Percentiles rank a stretch among this genome's conserved stretches.
Conservation (phyloP, 495 filamentous ascomycete species). For the Trichoderma orchidacearum region DNA sequence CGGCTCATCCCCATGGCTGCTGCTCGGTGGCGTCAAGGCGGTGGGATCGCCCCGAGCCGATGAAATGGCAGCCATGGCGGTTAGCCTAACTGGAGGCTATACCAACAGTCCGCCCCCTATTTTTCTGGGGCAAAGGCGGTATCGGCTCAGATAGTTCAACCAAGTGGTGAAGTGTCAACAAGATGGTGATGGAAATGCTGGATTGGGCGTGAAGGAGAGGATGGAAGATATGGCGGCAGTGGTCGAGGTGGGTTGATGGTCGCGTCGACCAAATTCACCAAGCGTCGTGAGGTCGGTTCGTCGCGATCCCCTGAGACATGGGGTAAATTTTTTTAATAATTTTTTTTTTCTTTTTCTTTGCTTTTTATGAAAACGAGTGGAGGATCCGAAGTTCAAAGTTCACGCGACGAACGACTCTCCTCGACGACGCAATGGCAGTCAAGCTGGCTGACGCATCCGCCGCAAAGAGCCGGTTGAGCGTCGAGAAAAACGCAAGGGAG, state of each 20-base stretch:
- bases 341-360: not conserved
- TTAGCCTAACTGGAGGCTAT: not conserved
- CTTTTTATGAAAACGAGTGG: not conserved
- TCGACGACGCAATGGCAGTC: not conserved
- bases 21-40: slow-evolving; percentile 36
- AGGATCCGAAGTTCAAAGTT: not conserved
- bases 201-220: not conserved
- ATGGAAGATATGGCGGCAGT: not conserved
- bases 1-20: slow-evolving; percentile 29
- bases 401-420: not conserved
- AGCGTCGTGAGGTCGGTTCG: not conserved
- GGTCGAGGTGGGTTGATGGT: not conserved
- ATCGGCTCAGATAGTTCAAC: not conserved
- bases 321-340: not conserved
- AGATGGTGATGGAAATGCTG: not conserved
- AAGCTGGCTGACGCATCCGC: not conserved
- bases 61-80: slow-evolving; percentile 37
- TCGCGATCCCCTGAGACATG: slow-evolving; percentile 1
- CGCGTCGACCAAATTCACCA: not conserved
- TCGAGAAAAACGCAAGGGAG: not conserved
- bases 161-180: not conserved
- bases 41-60: slow-evolving; percentile 28
- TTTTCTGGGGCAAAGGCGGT: not conserved
- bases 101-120: not conserved
- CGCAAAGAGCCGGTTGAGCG: not conserved